phyloP scores from a whole-genome alignment of 345 rosid species.

The Gossypium australe region DNA sequence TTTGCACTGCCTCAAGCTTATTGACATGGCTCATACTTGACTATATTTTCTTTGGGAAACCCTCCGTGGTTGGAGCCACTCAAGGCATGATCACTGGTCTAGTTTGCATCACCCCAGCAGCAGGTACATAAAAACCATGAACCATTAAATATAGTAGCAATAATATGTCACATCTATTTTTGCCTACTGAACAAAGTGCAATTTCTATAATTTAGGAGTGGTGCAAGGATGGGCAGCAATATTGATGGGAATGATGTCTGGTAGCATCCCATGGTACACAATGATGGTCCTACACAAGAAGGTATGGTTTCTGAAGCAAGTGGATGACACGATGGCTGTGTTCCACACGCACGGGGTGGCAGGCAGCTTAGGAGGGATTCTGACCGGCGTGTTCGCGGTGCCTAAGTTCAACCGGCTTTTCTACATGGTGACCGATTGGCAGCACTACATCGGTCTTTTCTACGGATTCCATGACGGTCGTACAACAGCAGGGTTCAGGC shows the following conservation, averaged over 20 bases:
- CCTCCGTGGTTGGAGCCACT: conserved; percentile 56
- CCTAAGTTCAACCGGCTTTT: conserved; percentile 51
- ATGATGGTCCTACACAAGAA: conserved; percentile 73
- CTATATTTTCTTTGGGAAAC: conserved; percentile 55
- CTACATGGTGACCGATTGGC: conserved; percentile 29
- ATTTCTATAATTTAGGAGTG: conserved; percentile 29
- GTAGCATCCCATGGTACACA: conserved; percentile 66
- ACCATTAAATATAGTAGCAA: no score
- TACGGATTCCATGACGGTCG: conserved; percentile 33
- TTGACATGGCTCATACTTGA: conserved; percentile 65
- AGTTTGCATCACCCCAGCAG: conserved; percentile 59
- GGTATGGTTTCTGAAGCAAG: conserved; percentile 43
- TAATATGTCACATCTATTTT: no score
- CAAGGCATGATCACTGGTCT: conserved; percentile 67
- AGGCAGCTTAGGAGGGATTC: conserved; percentile 55
- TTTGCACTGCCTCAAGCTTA: conserved; percentile 67
- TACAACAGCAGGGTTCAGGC: conserved; percentile 35
- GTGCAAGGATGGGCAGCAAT: conserved; percentile 74
- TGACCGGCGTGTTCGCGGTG: conserved; percentile 51
- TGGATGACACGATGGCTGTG: conserved; percentile 63
- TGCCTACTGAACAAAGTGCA: no score
- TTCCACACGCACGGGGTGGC: conserved; percentile 68
- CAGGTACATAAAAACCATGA: conserved; percentile 25
- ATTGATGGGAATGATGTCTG: conserved; percentile 53
- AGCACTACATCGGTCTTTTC: conserved; percentile 46